These are phyloP conservation scores for Jatropha multifida DNA, from an alignment of 441 rosid species.

Conservation along the genomic window DNA sequence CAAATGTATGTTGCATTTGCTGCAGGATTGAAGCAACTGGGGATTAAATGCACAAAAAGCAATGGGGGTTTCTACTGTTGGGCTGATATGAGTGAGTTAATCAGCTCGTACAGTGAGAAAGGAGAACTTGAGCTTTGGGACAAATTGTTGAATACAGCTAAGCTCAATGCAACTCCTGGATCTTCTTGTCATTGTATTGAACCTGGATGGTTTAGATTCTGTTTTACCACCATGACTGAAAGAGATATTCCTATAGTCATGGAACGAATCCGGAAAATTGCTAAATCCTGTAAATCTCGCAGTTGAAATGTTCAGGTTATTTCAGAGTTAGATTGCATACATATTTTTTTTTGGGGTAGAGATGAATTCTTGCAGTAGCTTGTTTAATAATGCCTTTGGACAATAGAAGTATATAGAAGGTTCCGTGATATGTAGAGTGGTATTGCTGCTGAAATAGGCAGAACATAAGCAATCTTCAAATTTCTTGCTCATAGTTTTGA, in stretches of 20 bases:
- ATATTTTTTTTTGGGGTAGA: conserved; percentile 8
- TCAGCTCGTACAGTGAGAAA: conserved; percentile 70
- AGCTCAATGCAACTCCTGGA: conserved; percentile 79
- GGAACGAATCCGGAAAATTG: conserved; percentile 58
- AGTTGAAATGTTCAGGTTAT: conserved; percentile 42
- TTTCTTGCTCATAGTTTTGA: not conserved
- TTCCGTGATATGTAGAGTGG: not conserved
- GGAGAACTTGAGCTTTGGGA: conserved; percentile 94
- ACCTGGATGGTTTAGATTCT: conserved; percentile 87
- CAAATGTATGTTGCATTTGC: conserved; percentile 37
- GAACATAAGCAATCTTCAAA: not conserved
- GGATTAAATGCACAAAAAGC: conserved; percentile 54
- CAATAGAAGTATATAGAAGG: conserved; percentile 10
- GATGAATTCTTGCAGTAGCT: conserved; percentile 1
- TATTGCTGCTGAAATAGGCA: conserved; percentile 6
- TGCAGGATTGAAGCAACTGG: conserved; percentile 58
- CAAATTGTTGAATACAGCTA: conserved; percentile 63
- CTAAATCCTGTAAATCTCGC: conserved; percentile 55
- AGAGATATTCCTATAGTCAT: conserved; percentile 58
- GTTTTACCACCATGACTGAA: conserved; percentile 64
- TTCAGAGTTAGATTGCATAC: conserved; percentile 10
- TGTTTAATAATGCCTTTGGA: conserved; percentile 17
- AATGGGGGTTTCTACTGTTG: conserved; percentile 77
- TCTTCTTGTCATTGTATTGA: conserved; percentile 90
- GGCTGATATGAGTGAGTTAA: conserved; percentile 82